phyloP scores from a whole-genome alignment of 345 rosid genomes.

The Gossypium raimondii region DNA sequence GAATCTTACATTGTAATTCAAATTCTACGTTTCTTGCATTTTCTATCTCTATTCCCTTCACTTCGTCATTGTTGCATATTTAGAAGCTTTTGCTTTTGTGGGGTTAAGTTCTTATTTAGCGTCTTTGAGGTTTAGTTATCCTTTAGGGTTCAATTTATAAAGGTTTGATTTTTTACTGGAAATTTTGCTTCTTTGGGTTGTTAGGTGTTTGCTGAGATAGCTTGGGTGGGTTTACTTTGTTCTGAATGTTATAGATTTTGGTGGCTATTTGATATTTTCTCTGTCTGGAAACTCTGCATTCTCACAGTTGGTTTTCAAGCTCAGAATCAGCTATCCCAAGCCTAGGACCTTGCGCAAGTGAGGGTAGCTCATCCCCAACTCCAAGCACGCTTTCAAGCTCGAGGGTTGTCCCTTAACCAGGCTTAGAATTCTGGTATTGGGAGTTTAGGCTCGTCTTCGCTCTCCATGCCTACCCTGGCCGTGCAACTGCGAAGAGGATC shows the following conservation, averaged over 20 bases:
- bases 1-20: background rate
- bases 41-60: background rate
- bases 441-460: slow-evolving; percentile 62
- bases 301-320: slow-evolving; percentile 47
- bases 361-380: slow-evolving; percentile 53
- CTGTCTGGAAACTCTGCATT: background rate
- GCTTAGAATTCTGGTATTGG: slow-evolving; percentile 49
- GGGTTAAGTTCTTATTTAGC: background rate
- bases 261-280: background rate
- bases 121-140: background rate
- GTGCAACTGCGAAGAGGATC: slow-evolving; percentile 44
- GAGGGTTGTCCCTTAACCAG: slow-evolving; percentile 53
- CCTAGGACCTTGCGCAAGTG: background rate
- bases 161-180: background rate
- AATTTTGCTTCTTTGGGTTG: background rate
- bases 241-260: background rate
- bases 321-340: background rate
- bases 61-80: background rate
- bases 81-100: background rate
- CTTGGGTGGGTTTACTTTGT: background rate
- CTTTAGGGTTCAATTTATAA: background rate
- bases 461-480: slow-evolving; percentile 33
- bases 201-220: background rate
- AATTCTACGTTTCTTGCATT: background rate
- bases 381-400: slow-evolving; percentile 84